Conservation (phyloP, 2,329 filamentous ascomycete genomes). For the Claviceps citrina region DNA sequence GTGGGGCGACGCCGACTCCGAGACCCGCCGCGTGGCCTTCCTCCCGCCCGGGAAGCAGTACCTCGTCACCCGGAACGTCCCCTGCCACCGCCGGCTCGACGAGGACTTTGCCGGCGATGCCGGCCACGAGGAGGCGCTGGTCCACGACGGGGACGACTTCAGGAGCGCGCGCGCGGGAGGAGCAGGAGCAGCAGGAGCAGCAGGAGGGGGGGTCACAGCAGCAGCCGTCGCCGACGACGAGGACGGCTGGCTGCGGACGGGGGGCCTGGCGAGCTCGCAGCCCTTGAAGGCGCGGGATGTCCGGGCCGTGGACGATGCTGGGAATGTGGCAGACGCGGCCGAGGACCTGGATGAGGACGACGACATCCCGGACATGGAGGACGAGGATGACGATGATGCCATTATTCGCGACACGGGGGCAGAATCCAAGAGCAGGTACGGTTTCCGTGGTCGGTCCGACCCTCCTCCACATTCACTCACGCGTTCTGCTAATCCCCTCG, state of each 20-base stretch:
- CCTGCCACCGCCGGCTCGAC: slow-evolving; percentile 79
- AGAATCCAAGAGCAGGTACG: slow-evolving; percentile 31
- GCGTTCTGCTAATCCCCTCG: not conserved
- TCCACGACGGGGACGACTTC: slow-evolving; percentile 60
- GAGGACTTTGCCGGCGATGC: slow-evolving; percentile 86
- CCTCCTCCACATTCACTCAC: not conserved
- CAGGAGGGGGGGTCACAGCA: too few species aligned
- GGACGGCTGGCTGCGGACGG: slow-evolving; percentile 84
- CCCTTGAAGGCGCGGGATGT: slow-evolving; percentile 68
- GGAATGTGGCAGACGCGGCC: slow-evolving; percentile 64
- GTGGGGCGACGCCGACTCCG: slow-evolving; percentile 80
- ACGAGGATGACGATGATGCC: slow-evolving; percentile 91
- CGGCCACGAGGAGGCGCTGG: slow-evolving; percentile 72
- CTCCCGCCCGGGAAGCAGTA: slow-evolving; percentile 88
- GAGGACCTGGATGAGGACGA: slow-evolving; percentile 56
- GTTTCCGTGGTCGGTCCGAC: not conserved
- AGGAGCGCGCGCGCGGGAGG: slow-evolving; percentile 26
- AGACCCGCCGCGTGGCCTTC: slow-evolving; percentile 61
- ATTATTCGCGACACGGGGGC: slow-evolving; percentile 66
- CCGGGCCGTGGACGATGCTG: slow-evolving; percentile 74
- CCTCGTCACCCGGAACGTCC: slow-evolving; percentile 84
- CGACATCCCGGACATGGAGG: slow-evolving; percentile 96
- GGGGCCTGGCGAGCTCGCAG: slow-evolving; percentile 59
- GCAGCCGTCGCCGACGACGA: slow-evolving; percentile 49
- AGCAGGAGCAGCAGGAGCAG: too few species aligned